Conservation (phyloP, 805 yeast genomes). For the Metschnikowia orientalis region DNA sequence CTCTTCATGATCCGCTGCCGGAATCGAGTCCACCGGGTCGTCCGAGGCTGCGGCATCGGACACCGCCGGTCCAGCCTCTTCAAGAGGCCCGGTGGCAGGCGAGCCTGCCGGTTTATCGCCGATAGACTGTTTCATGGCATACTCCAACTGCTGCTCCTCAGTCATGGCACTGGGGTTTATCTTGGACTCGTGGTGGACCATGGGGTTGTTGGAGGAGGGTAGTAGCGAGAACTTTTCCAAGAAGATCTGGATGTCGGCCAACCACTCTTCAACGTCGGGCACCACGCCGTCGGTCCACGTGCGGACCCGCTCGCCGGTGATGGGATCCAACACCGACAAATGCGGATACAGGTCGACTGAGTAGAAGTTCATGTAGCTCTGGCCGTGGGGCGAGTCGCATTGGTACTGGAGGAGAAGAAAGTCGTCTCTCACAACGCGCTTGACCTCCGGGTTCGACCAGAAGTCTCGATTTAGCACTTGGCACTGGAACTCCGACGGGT, state of each 20-base stretch:
- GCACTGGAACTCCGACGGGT: slow-evolving; percentile 76
- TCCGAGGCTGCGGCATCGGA: slow-evolving; percentile 13
- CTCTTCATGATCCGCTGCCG: slow-evolving; percentile 53
- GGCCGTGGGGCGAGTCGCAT: slow-evolving; percentile 70
- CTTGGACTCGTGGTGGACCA: slow-evolving; percentile 53
- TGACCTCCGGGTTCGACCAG: slow-evolving; percentile 72
- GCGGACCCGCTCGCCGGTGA: slow-evolving; percentile 86
- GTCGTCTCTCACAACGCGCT: slow-evolving; percentile 56
- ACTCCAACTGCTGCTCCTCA: slow-evolving; percentile 79
- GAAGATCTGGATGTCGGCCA: slow-evolving; percentile 67
- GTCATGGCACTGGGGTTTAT: slow-evolving; percentile 62
- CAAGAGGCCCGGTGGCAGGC: slow-evolving; percentile 22
- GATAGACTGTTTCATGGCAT: slow-evolving; percentile 68
- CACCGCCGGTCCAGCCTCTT: slow-evolving; percentile 17
- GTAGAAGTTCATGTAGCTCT: slow-evolving; percentile 66
- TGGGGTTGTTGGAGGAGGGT: slow-evolving; percentile 61
- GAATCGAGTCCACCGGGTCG: slow-evolving; percentile 48
- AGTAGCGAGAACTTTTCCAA: slow-evolving; percentile 60
- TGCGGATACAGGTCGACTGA: slow-evolving; percentile 74
- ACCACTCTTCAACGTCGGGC: slow-evolving; percentile 58
- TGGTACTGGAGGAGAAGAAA: slow-evolving; percentile 87
- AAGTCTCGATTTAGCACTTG: slow-evolving; percentile 90
- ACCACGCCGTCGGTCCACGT: slow-evolving; percentile 65
- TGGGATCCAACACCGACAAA: slow-evolving; percentile 86
- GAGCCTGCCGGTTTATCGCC: slow-evolving; percentile 22